Evolutionary conservation across 768 basidiomycete genomes (phyloP), one percentile per base, ranked within the genome.

Genomic region (Xerocomellus intermedius): DNA sequence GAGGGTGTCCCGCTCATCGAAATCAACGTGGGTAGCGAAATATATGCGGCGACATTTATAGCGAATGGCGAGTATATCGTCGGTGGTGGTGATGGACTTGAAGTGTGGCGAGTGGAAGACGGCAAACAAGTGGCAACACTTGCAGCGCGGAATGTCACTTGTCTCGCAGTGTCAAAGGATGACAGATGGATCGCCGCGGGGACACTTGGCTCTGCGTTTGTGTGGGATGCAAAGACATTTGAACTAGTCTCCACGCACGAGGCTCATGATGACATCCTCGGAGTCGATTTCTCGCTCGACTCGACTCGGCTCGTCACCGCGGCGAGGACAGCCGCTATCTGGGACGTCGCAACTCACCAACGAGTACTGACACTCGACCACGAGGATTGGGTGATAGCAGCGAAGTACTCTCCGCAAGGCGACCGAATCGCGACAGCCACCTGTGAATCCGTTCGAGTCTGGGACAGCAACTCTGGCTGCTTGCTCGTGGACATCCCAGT

Each of bases 111-210:
- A 28, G 8, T 28, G 2, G 9, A n/a, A 35, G 55, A 37, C 5
- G 39, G 52, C 5, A 10, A 42, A n/a, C 4, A 21, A 16, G 7
- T 41, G 22, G 17, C 24, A 24, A 28, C 7, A 7, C 22, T 24
- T 19, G 2, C 3, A 16, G 2, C 7, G 7, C 0, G 6, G 16
- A 0, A 0, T 13, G 22, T 57, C 14, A 1, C 0, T 1, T 44
- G 24, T 45, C n/a, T 57, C 8, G 42, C 47, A 30, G 37, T 48
- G 3, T 49, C 56, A 0, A 55, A 36, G 2, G 42, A 57, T 8
- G 53, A 42, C 12, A 21, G 19, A 16, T 54, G 44, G 38, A 58
- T 58, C 16, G 56, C 38, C 13, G 48, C 43, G 3, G 57, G 57
- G 5, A 39, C 36, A 12, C n/a, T n/a, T n/a, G 30, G 43, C 9